phyloP scores from a whole-genome alignment of 768 basidiomycete genomes.

The Grammothele lineata region DNA sequence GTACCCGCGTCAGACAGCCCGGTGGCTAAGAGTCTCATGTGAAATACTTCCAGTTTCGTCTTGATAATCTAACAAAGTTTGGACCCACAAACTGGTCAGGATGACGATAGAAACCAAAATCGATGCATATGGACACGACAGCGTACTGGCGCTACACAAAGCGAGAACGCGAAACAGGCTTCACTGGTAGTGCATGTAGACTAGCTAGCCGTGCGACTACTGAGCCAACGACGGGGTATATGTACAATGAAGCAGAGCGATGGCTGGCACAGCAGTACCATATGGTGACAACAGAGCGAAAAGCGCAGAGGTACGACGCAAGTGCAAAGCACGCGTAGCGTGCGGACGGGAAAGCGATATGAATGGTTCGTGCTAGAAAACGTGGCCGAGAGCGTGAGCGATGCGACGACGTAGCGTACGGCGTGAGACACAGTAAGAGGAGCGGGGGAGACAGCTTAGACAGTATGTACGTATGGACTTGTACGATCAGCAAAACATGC shows the following conservation, averaged over 20 bases:
- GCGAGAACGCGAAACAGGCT: conserved; percentile 1
- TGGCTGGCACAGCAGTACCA: conserved; percentile 8
- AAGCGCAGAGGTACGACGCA: neutral
- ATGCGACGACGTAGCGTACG: conserved; percentile 9
- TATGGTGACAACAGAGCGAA: conserved; percentile 1
- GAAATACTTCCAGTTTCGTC: too few species aligned
- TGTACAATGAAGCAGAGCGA: neutral
- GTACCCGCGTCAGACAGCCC: too few species aligned
- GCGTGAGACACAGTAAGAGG: conserved; percentile 8
- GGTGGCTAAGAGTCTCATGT: too few species aligned
- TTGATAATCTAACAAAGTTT: too few species aligned
- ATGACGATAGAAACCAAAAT: neutral
- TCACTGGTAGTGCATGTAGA: conserved; percentile 11
- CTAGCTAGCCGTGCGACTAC: conserved; percentile 16
- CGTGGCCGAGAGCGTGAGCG: conserved; percentile 9
- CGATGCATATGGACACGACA: conserved; percentile 7
- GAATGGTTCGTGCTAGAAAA: conserved; percentile 8
- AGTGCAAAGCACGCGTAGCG: conserved; percentile 6
- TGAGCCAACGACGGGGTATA: neutral
- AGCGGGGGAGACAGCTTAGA: conserved; percentile 11
- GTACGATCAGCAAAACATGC: conserved; percentile 7
- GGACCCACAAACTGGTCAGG: too few species aligned
- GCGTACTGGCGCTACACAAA: conserved; percentile 12
- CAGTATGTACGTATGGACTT: conserved; percentile 6
- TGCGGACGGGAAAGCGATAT: conserved; percentile 10